phyloP scores from a whole-genome alignment of 768 basidiomycete genomes.

The Wakefieldia striispora region DNA sequence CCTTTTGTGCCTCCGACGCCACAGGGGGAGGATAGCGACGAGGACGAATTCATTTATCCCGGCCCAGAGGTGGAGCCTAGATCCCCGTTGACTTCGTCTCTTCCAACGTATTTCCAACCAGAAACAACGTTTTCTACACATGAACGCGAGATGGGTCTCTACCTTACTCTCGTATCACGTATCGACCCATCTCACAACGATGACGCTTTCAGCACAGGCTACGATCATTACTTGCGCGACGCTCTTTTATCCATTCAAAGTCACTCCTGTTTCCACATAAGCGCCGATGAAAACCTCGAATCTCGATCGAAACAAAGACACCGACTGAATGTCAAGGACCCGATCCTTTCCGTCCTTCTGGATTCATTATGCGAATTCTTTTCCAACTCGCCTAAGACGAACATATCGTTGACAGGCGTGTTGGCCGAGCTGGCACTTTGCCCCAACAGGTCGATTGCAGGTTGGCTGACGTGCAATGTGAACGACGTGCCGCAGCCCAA shows the following conservation, averaged over 20 bases:
- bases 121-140: conserved; percentile 76
- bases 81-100: conserved; percentile 15
- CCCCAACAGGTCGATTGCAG: conserved; percentile 80
- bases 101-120: conserved; percentile 55
- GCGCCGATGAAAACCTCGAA: conserved; percentile 41
- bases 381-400: conserved; percentile 80
- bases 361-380: conserved; percentile 77
- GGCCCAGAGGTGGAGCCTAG: conserved; percentile 22
- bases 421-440: conserved; percentile 80
- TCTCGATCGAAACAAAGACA: conserved; percentile 54
- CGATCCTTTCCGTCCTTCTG: conserved; percentile 67
- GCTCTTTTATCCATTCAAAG: conserved; percentile 66
- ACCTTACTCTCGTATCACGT: conserved; percentile 74
- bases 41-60: conserved; percentile 48
- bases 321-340: conserved; percentile 74
- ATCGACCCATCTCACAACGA: conserved; percentile 67
- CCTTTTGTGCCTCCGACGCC: conserved; percentile 20
- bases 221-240: conserved; percentile 80
- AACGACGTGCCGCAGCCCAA: conserved; percentile 35
- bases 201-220: conserved; percentile 80
- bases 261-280: conserved; percentile 56
- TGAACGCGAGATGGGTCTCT: conserved; percentile 80
- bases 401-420: conserved; percentile 83
- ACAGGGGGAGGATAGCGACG: conserved; percentile 47
- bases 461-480: conserved; percentile 78